These are phyloP conservation scores for Crithidia thermophila DNA, from an alignment of 208 protist species.

Conservation along the genomic window DNA sequence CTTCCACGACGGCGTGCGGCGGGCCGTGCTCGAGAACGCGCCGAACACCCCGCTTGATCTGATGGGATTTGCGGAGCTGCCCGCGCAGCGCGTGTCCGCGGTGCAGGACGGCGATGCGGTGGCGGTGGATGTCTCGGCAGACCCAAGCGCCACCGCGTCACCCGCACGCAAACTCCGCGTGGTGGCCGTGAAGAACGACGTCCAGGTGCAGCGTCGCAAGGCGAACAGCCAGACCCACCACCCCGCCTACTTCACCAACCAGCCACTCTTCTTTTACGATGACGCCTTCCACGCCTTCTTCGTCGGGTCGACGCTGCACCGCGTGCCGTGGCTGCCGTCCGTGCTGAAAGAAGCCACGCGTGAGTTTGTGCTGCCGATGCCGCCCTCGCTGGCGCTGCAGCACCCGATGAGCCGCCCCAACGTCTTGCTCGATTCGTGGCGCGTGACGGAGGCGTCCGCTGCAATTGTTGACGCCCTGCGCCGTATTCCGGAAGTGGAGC, in stretches of 20 bases:
- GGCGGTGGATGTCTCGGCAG: constrained; percentile 25
- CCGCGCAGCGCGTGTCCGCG: constrained; percentile 17
- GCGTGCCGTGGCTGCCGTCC: constrained; percentile 66
- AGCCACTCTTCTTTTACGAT: constrained; percentile 68
- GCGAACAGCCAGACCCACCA: constrained; percentile 25
- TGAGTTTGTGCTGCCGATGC: constrained; percentile 39
- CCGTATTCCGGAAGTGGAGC: constrained; percentile 47
- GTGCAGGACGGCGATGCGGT: constrained; percentile 44
- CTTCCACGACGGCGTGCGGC: constrained; percentile 67
- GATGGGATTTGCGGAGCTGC: constrained; percentile 35
- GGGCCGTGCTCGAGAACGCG: constrained; percentile 53
- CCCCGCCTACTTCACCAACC: constrained; percentile 63
- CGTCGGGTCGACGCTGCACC: constrained; percentile 44
- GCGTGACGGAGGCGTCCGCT: constrained; percentile 31
- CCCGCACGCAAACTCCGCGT: constrained; percentile 22
- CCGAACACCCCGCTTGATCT: constrained; percentile 8
- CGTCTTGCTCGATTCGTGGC: constrained; percentile 56
- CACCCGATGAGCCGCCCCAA: constrained; percentile 19
- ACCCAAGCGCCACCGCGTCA: neutral
- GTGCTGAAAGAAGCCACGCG: constrained; percentile 45
- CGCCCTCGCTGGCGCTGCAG: constrained; percentile 39
- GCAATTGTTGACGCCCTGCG: constrained; percentile 39
- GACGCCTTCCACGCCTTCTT: constrained; percentile 54
- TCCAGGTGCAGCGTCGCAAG: constrained; percentile 38
- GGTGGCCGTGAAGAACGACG: constrained; percentile 25